phyloP scores from a whole-genome alignment of 1,284 basidiomycete species.

The Melampsora larici-populina region DNA sequence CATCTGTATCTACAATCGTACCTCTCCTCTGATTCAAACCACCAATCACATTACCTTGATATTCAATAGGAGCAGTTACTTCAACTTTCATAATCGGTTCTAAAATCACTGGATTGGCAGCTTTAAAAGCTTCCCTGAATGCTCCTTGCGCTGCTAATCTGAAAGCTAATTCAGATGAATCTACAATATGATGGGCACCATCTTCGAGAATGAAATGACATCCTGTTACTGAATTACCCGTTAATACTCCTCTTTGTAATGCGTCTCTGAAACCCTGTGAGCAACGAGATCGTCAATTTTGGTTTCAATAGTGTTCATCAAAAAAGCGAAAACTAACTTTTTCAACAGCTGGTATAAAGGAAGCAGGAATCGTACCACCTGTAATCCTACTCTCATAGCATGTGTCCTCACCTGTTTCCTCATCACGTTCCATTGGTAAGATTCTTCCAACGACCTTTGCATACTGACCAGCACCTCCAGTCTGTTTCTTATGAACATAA shows the following conservation, averaged over 20 bases:
- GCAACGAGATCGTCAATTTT: conserved; percentile 3
- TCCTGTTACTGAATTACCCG: conserved; percentile 83
- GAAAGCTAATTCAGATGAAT: conserved; percentile 97
- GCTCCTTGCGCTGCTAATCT: conserved; percentile 83
- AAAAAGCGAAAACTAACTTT: conserved; percentile 62
- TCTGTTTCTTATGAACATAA: conserved; percentile 98
- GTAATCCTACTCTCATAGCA: conserved; percentile 86
- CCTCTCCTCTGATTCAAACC: conserved; percentile 89
- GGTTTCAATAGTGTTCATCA: not conserved
- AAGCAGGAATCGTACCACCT: conserved; percentile 84
- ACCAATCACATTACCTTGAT: conserved; percentile 93
- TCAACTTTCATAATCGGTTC: conserved; percentile 99
- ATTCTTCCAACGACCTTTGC: conserved; percentile 87
- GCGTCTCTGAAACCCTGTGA: conserved; percentile 88
- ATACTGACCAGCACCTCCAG: conserved; percentile 94
- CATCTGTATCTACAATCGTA: conserved; percentile 92
- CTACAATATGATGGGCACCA: conserved; percentile 88
- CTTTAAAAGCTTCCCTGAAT: conserved; percentile 83
- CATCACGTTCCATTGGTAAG: conserved; percentile 71
- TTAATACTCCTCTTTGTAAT: conserved; percentile 81
- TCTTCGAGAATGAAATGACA: conserved; percentile 86
- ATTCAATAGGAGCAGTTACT: conserved; percentile 91
- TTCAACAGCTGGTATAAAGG: conserved; percentile 91
- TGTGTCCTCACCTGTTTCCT: conserved; percentile 51
- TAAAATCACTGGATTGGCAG: conserved; percentile 75